Base-by-base conservation (phyloP, 2,329 filamentous ascomycete genomes). In the Lizonia empirigonia region DNA sequence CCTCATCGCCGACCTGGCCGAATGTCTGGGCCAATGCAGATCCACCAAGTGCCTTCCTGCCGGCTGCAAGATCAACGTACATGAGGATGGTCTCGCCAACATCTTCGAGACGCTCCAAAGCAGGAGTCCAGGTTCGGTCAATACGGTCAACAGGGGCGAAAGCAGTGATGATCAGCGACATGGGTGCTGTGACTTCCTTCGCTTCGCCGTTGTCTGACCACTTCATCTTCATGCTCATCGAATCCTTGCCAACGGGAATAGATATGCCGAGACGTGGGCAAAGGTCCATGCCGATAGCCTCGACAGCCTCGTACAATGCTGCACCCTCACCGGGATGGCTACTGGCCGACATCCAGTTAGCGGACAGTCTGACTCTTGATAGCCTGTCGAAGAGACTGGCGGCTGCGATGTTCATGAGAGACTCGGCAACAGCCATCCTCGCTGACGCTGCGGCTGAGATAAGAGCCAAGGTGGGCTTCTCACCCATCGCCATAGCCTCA, bases 271-370 rank as follows among this genome's bases (percentile, higher is more conserved):
- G 81, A 63, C 89, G 82, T 2, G 91, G 91, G 74, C 94, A 99
- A 7, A 99, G 80, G 38, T 96, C 89, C 84, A 96, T 88, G 39
- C 92, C 92, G 50, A 97, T 91, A 8, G 93, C 91, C 70, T 96
- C 84, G 2, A 97, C 94, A 23, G 92, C 94, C 73, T 97, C 91
- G 67, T 96, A 97, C 24, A 97, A 81, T 13, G 88, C 91, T 30
- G 93, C 92, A 32, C 91, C 92, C 74, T 99, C 94, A 37, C 94
- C 94, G 18, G 90, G 87, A 71, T 97, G 91, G 69, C 86, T 91
- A 54, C 92, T 90, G n/a, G 93, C 93, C 3, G 91, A 92, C 94
- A 97, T 97, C 93, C 93, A 99, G 77, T 99, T 97, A 40, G 93
- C 93, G 3, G 92, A 97, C 8, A 97, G 83, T 70, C 93, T 88